Conservation (phyloP, 148 eudicot genomes). For the Vaccinium darrowii region DNA sequence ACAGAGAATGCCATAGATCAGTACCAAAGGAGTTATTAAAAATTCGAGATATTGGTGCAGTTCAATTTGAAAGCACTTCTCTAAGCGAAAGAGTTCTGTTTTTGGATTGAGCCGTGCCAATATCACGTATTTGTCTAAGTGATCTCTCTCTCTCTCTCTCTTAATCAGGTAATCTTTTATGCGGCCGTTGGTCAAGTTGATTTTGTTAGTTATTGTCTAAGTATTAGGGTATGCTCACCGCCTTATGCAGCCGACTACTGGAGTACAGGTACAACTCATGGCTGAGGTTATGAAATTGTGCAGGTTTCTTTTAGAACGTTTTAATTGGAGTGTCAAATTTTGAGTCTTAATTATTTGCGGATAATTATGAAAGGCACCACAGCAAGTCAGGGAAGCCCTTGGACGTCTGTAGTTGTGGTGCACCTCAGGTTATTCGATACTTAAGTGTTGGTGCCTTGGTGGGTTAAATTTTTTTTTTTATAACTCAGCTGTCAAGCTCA, state of each 20-base stretch:
- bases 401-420: not conserved
- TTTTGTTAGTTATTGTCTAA: not conserved
- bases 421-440: not conserved
- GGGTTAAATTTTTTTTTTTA: too few relatives aligned
- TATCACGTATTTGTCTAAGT: slow-evolving; percentile 32
- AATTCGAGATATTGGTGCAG: slow-evolving; percentile 14
- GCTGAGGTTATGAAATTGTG: too few relatives aligned
- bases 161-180: not conserved
- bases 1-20: not conserved
- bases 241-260: not conserved
- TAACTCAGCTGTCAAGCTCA: too few relatives aligned
- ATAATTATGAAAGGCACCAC: not conserved
- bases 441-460: not conserved
- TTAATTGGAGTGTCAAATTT: not conserved
- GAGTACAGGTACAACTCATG: too few relatives aligned
- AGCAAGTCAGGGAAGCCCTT: not conserved
- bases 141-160: not conserved
- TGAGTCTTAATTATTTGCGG: not conserved
- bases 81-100: slow-evolving; percentile 14
- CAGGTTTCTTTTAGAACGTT: too few relatives aligned
- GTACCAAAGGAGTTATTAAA: not conserved
- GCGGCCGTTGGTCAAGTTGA: not conserved
- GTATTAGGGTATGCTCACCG: too few relatives aligned
- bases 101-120: slow-evolving; percentile 63
- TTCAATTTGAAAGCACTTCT: slow-evolving; percentile 13